Base-by-base conservation (phyloP, 768 basidiomycete genomes). In the Porphyrellus cyaneotinctus region DNA sequence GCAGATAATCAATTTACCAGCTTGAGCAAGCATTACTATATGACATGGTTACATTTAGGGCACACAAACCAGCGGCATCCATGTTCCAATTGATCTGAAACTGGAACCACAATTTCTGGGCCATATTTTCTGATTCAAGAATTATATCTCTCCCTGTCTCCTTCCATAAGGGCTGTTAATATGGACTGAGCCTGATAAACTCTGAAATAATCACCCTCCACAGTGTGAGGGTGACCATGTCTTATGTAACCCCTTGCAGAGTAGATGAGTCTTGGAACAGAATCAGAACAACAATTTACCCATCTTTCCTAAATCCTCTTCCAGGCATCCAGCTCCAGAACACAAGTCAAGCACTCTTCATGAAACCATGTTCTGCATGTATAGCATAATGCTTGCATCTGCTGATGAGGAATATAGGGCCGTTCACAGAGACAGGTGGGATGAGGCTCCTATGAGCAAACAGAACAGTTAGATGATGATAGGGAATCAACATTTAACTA, bases 161-260 rank as follows among this genome's bases (percentile, higher is more conserved):
- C 48, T 22, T 6, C 12, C 5, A 36, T 24, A 3, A 54, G 36
- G 14, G 53, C 53, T 30, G 4, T 50, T 18, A 54, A 30, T 51
- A 54, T 50, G 9, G 43, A 50, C 38, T 54, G 53, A 33, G 53
- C 53, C 32, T 54, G 48, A 18, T 54, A 54, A 2, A 50, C 48
- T n/a, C 4, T 45, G 5, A 20, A 17, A 36, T 50, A 50, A 28
- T 46, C 24, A n/a, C 48, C 48, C 32, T 54, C 38, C 1, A 51
- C 32, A 0, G 0, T 26, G 26, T 54, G 15, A 41, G 24, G 43
- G 4, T 39, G 7, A 11, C 53, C 48, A 32, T 26, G 31, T 35
- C 48, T 54, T 26, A 54, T 54, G 0, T 1, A 1, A 35, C 43
- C 37, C 48, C 45, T 46, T 2, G 53, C 37, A 35, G 38, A 49